A percentile compares a stretch with the other conserved stretches of the same genome.
These are phyloP conservation scores for Tremellales sp. DNA, from an alignment of 1,284 basidiomycete genomes.

Conservation along the genomic window DNA sequence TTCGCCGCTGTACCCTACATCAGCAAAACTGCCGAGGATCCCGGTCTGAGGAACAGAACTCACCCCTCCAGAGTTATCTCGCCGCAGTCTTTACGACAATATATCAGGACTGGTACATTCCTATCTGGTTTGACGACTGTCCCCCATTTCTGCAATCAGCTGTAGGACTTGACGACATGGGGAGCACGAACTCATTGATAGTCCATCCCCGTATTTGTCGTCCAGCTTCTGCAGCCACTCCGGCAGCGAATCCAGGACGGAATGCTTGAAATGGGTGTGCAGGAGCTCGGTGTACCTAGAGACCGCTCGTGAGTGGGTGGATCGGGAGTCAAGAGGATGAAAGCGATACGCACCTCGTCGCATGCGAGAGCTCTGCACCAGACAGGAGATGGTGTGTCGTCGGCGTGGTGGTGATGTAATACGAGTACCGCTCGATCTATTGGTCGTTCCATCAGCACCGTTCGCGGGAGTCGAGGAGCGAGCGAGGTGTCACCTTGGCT, in stretches of 20 bases:
- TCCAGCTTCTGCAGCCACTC: conserved; percentile 67
- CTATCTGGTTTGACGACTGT: conserved; percentile 72
- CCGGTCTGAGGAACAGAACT: conserved; percentile 31
- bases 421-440: conserved; percentile 81
- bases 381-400: conserved; percentile 69
- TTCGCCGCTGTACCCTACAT: conserved; percentile 34
- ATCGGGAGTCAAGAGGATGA: too few species aligned
- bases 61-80: conserved; percentile 70
- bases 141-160: background rate
- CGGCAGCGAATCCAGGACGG: conserved; percentile 74
- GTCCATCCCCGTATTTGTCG: conserved; percentile 60
- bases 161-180: background rate
- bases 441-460: background rate
- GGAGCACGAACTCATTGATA: conserved; percentile 65
- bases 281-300: conserved; percentile 66
- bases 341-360: conserved; percentile 56
- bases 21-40: background rate
- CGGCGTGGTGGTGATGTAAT: conserved; percentile 65
- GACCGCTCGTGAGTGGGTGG: conserved; percentile 2
- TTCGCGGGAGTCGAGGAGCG: too few species aligned
- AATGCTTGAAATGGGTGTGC: conserved; percentile 66
- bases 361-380: conserved; percentile 72
- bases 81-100: conserved; percentile 66
- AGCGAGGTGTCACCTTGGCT: too few species aligned
- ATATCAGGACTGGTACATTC: conserved; percentile 69